These are phyloP conservation scores for Jaminaea rosea DNA, from an alignment of 1,284 basidiomycete genomes.

Conservation along the genomic window DNA sequence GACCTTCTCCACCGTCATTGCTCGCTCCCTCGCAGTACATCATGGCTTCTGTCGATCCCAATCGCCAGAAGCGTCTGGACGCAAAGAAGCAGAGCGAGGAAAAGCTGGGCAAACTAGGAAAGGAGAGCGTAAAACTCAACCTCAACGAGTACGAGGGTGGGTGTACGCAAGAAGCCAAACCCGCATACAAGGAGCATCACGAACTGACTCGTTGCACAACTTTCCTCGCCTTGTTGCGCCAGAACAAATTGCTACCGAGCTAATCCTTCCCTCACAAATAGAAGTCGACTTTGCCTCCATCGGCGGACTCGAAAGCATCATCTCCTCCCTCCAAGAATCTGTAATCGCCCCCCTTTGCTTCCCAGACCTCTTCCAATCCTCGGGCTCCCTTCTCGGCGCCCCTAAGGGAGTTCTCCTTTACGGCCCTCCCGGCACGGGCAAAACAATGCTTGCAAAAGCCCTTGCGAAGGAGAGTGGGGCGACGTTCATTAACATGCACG, in stretches of 20 bases:
- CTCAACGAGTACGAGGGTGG: constrained; percentile 41
- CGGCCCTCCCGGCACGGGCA: constrained; percentile 49
- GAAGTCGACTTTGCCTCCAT: constrained; percentile 57
- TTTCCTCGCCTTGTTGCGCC: constrained; percentile 17
- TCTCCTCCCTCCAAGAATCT: constrained; percentile 81
- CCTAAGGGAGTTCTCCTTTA: constrained; percentile 54
- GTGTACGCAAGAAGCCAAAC: background rate
- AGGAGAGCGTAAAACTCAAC: constrained; percentile 24
- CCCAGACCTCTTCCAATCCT: constrained; percentile 69
- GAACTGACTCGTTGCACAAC: too few relatives aligned
- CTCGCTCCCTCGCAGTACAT: constrained; percentile 23
- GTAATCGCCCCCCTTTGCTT: constrained; percentile 92
- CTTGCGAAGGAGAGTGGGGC: constrained; percentile 76
- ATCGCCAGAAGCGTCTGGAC: constrained; percentile 41
- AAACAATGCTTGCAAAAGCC: constrained; percentile 51
- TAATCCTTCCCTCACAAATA: constrained; percentile 52
- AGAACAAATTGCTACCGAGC: constrained; percentile 53
- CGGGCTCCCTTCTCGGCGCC: constrained; percentile 57
- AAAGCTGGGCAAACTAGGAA: constrained; percentile 40
- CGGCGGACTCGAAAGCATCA: constrained; percentile 89
- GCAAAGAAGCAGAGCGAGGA: constrained; percentile 41
- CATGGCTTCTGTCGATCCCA: constrained; percentile 47
- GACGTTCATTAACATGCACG: constrained; percentile 62
- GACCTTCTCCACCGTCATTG: too few relatives aligned
- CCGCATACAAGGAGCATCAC: too few relatives aligned